phyloP scores from a whole-genome alignment of 2,329 filamentous ascomycete species.

The Nemania sp. region DNA sequence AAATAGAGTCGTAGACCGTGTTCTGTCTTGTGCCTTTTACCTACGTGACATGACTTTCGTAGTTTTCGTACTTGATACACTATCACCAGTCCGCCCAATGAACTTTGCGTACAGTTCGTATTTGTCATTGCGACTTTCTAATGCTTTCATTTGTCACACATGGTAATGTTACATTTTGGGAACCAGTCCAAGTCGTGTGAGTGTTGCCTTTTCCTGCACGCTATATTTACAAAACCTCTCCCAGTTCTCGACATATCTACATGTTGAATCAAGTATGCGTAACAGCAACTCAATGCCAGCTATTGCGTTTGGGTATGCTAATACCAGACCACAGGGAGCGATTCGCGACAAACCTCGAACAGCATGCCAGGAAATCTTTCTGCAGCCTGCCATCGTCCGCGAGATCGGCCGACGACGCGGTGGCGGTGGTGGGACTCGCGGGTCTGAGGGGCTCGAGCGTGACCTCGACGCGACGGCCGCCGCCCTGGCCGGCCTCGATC shows the following conservation, averaged over 20 bases:
- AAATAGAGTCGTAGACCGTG: constrained; percentile 34
- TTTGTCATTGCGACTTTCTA: too few species aligned
- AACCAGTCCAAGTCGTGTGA: not conserved
- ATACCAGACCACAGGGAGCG: constrained; percentile 23
- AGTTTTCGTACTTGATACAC: too few species aligned
- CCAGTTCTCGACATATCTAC: too few species aligned
- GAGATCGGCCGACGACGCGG: not conserved
- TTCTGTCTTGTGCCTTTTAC: not conserved
- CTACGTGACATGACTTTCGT: not conserved
- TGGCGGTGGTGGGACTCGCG: not conserved
- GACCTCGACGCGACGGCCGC: constrained; percentile 56
- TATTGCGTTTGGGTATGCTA: not conserved
- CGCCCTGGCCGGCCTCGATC: constrained; percentile 56
- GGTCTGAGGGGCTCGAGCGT: constrained; percentile 45
- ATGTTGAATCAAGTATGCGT: too few species aligned
- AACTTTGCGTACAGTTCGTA: too few species aligned
- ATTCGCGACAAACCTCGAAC: constrained; percentile 27
- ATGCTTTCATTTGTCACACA: too few species aligned
- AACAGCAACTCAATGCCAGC: not conserved
- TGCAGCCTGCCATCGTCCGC: constrained; percentile 8
- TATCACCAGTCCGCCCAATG: too few species aligned
- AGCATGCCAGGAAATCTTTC: constrained; percentile 29
- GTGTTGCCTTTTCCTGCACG: not conserved
- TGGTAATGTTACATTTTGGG: too few species aligned
- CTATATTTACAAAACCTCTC: too few species aligned